Base-by-base conservation (phyloP, 805 yeast species). In the Teunomyces atbi region DNA sequence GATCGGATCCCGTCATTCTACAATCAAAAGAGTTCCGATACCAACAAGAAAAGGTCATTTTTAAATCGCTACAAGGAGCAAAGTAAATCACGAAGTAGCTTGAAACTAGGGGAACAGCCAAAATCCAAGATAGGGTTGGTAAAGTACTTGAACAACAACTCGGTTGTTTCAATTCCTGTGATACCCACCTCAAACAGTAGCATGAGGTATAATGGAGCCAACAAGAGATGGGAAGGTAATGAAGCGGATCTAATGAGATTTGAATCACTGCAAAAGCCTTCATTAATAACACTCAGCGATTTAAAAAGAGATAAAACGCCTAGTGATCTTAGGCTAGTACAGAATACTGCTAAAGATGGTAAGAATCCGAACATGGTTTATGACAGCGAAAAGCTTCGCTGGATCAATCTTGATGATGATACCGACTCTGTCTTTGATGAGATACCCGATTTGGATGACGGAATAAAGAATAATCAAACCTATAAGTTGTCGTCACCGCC, bases 141-240 rank as follows among this genome's bases (percentile, higher is more conserved):
- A 6, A 55, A 59, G 41, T 64, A 64, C 44, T 45, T 68, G 8
- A 68, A 65, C 41, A 54, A 55, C 28, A 42, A 50, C 23, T 46
- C 60, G 5, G 38, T 55, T 10, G 29, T 38, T 6, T 32, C 16
- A 11, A 48, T 44, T 44, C 49, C 51, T 19, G 47, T 41, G 19
- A 56, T 48, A 23, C 44, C 56, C 21, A 38, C 56, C 43, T 38
- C 52, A 35, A 51, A 55, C 54, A 60, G 57, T n/a, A 59, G 53
- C 19, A 81, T 84, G 83, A 69, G 66, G 40, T 84, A 71, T 55
- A 82, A 84, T 52, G 75, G 83, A 1, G 61, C 62, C 12, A 66
- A 72, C 41, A 69, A 69, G 52, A 66, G 68, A 38, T 84, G 89
- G 89, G 83, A 79, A 54, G 88, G 88, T 3, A 83, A 83, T 54